A percentile compares a stretch with the other conserved stretches of the same genome.
These are phyloP conservation scores for Sanghuangporus weigelae DNA, from an alignment of 1,284 basidiomycete genomes.

Conservation along the genomic window DNA sequence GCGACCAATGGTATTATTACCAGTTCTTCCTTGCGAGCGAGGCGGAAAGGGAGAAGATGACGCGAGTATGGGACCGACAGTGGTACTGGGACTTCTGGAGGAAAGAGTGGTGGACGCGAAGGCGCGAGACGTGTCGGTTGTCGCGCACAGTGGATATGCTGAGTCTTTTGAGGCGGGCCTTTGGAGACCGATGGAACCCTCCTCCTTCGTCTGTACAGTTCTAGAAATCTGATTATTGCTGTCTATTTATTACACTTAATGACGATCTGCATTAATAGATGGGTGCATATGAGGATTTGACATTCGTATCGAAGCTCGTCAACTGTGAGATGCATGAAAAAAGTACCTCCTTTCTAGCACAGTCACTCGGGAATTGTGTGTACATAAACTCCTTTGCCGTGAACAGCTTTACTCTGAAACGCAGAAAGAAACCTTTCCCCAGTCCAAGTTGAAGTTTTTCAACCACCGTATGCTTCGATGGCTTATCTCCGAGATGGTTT, in stretches of 20 bases:
- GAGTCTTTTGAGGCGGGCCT: not conserved
- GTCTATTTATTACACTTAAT: not conserved
- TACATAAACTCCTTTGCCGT: too few relatives aligned
- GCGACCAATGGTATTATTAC: constrained; percentile 43
- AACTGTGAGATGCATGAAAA: not conserved
- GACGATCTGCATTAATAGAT: not conserved
- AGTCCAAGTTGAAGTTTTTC: too few relatives aligned
- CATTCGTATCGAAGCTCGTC: not conserved
- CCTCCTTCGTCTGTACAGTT: constrained; percentile 7
- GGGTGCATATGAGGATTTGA: not conserved
- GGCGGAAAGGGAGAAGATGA: constrained; percentile 29
- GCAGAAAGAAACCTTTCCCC: too few relatives aligned
- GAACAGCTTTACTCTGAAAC: too few relatives aligned
- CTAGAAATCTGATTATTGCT: not conserved
- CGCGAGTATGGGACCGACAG: constrained; percentile 21
- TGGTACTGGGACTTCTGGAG: constrained; percentile 14
- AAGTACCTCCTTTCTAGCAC: too few relatives aligned
- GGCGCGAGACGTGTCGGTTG: constrained; percentile 10
- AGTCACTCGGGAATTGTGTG: too few relatives aligned
- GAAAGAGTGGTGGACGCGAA: constrained; percentile 9
- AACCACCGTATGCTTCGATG: not conserved
- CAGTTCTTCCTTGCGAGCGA: constrained; percentile 39
- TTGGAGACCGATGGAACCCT: constrained; percentile 14
- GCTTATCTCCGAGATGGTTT: not conserved
- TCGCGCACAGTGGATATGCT: constrained; percentile 12